Evolutionary conservation across 208 protist genomes (phyloP), one percentile per base, ranked within the genome.

Genomic region (Acanthamoeba sp.): DNA sequence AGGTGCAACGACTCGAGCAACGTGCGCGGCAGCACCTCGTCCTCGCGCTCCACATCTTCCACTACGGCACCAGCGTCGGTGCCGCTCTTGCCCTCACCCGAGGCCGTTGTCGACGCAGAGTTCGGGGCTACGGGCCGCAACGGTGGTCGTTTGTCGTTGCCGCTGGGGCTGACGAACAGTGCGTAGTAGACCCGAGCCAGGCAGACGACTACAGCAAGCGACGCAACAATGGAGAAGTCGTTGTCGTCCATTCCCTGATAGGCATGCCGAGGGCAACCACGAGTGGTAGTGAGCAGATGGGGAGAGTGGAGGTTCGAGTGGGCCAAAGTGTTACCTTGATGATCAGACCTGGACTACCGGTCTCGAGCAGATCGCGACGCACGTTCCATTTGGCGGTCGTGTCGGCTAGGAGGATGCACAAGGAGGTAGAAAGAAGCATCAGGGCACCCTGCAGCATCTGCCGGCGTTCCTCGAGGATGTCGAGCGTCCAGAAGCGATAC

Each of bases 241-340:
- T 87, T 87, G 48, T 87, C 78, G 34, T 87, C 78, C 78, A 87
- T 59, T 10, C 34, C 78, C 76, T 84, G 40, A n/a, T n/a, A n/a
- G n/a, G n/a, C n/a, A n/a, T n/a, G n/a, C n/a, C n/a, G n/a, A n/a
- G n/a, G n/a, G n/a, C 18, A 40, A 40, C 18, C 55, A 62, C 55
- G 24, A 1, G 24, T 0, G 24, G n/a, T 0, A 40, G 22, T 34
- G 29, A 40, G 27, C 9, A 42, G 66, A 34, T 2, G 24, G 29
- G 12, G 12, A 40, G 29, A 76, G n/a, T 0, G 16, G 34, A 12
- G 32, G 32, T 0, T 24, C n/a, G n/a, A n/a, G 32, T 40, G 34
- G 0, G 34, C 20, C 2, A 40, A 40, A 42, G 34, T 2, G 22
- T 3, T 22, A 84, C 76, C 78, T 87, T 87, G 40, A 59, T 27